Base-by-base conservation (phyloP, 805 yeast genomes). In the Ogataea saltuana region DNA sequence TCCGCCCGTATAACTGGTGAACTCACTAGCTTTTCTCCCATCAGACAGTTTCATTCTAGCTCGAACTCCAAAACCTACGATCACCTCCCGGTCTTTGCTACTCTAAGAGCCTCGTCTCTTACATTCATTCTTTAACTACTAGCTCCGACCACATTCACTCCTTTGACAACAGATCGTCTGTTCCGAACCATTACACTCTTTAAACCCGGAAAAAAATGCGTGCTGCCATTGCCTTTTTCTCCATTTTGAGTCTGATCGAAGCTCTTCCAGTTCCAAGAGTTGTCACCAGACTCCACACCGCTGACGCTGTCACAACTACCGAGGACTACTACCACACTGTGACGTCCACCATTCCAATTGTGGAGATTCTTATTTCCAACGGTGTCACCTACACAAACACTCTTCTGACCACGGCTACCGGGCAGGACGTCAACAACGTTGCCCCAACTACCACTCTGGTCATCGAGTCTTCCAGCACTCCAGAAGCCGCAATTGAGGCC, bases 381-480 rank as follows among this genome's bases (percentile, higher is more conserved):
- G 80, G 78, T 36, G 74, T 65, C 30, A 73, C 79, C 28, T 75
- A 68, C 50, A 77, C 82, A 12, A 55, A 58, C 45, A 78, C 83
- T 19, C 57, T 68, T 41, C 64, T 70, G 9, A 58, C 67, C 25
- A 68, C 71, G 35, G 63, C 65, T 17, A 66, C 74, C 13, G 59
- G 53, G 18, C 50, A 46, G 6, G 50, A 41, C 10, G 42, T 41
- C 15, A 45, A 29, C 4, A 29, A 21, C 22, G 38, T 49, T n/a
- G 43, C 42, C 11, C 48, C 55, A 18, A 48, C 56, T 9, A 46
- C 53, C 16, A 54, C 59, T 7, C 33, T 47, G 18, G 29, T 45
- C 8, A 46, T 46, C 22, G 45, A n/a, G n/a, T n/a, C n/a, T n/a
- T 28, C 45, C 13, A 23, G 11, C 8, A 23, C n/a, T n/a, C n/a